Base-by-base conservation (phyloP, 23 red algal genomes). In the Agarophyton chilense region DNA sequence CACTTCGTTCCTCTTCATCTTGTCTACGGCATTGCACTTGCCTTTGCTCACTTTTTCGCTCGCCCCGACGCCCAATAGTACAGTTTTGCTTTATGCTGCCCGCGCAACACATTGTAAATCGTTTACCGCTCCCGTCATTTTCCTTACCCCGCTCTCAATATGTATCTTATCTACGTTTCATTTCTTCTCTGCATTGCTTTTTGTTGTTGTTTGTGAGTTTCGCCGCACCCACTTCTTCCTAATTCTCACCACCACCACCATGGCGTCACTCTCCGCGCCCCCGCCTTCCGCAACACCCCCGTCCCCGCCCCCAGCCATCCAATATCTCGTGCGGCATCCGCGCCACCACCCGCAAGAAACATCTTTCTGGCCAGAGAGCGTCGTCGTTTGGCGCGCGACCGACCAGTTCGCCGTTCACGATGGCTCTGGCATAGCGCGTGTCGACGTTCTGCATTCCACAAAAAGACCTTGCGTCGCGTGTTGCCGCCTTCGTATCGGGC, bases 341-440 rank as follows among this genome's bases (percentile, higher is more conserved):
- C 83, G 83, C 21, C 38, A 31, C 17, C 49, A 55, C 4, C 17
- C 66, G 22, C 76, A 88, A 19, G 47, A 61, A 14, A 77, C 64
- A 41, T 8, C 28, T 1, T 46, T 88, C 5, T 90, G 86, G 86
- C 65, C 81, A n/a, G 73, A 90, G 43, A 74, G 86, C 10, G 33
- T 53, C 4, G 72, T 90, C 13, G 72, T 90, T 12, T 60, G 73
- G 56, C 24, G 35, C 11, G 42, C 10, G 32, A 36, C 38, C 11
- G 51, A 67, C 33, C 40, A 63, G 32, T 33, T 90, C 42, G 49
- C 75, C 13, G 32, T 90, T 35, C 73, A 90, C 41, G 86, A 90
- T 33, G 86, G 86, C 55, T 90, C 86, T 47, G 86, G 57, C 2
- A 64, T 90, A 52, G 86, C 75, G 24, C 52, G 52, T 14, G 45